Evolutionary conservation across 2,329 filamentous ascomycete species (phyloP).

Genomic region (Epichloe baconii): DNA sequence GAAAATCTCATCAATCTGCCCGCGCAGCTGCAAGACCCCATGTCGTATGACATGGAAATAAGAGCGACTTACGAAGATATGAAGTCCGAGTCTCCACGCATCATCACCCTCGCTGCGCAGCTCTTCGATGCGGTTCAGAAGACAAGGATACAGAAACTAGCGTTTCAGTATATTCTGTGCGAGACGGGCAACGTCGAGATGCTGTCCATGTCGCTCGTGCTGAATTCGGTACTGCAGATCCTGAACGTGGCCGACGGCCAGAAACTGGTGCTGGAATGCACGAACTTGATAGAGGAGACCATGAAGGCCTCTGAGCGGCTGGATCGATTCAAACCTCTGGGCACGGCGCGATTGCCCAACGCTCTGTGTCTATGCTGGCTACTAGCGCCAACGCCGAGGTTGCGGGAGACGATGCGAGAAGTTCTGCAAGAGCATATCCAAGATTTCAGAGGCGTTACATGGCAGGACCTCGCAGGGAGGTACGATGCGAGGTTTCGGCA

Average conservation of each 20-base stretch:
- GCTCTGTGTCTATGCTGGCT: slow-evolving; percentile 1
- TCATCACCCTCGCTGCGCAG: background rate
- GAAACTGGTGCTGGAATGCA: background rate
- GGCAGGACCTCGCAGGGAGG: background rate
- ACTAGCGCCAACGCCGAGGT: background rate
- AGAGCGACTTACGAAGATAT: background rate
- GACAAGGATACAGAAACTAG: background rate
- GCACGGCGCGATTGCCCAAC: slow-evolving; percentile 1
- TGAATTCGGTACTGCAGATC: slow-evolving; percentile 1
- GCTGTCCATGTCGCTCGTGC: slow-evolving; percentile 1
- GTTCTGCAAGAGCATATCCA: background rate
- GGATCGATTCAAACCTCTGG: slow-evolving; percentile 1
- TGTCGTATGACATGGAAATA: background rate
- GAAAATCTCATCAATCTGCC: slow-evolving; percentile 1
- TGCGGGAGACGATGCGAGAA: background rate
- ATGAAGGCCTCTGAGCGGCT: background rate
- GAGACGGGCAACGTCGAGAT: slow-evolving; percentile 2
- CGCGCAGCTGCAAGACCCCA: background rate
- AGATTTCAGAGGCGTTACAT: slow-evolving; percentile 1
- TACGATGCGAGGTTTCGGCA: background rate
- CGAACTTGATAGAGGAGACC: background rate
- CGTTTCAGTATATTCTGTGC: background rate
- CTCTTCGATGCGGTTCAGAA: background rate
- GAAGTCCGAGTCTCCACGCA: background rate
- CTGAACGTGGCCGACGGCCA: background rate